phyloP scores from a whole-genome alignment of 169 alveolate genomes.

The Theileria parva region DNA sequence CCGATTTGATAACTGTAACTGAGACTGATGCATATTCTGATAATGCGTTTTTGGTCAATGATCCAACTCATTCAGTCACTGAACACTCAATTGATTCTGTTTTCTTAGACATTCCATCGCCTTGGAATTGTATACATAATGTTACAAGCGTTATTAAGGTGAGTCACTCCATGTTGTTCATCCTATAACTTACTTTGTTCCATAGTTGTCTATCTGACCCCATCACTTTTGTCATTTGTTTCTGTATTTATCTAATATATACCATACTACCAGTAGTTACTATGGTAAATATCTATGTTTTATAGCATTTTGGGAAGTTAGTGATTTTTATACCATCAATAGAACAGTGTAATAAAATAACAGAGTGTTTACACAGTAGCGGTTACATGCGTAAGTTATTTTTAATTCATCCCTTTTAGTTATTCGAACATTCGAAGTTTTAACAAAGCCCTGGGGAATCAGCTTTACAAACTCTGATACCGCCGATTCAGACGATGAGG shows the following conservation, averaged over 20 bases:
- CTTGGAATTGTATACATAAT: slow-evolving; percentile 85
- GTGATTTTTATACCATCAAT: slow-evolving; percentile 88
- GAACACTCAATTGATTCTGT: slow-evolving; percentile 75
- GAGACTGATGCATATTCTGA: slow-evolving; percentile 59
- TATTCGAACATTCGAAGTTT: slow-evolving; percentile 82
- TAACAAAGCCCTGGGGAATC: slow-evolving; percentile 84
- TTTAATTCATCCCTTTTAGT: slow-evolving; percentile 39
- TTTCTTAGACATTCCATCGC: slow-evolving; percentile 89
- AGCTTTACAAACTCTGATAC: slow-evolving; percentile 30
- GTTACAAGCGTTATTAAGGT: slow-evolving; percentile 73
- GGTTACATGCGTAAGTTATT: slow-evolving; percentile 38
- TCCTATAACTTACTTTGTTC: too few species aligned
- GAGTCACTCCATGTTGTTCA: not conserved
- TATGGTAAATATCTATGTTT: slow-evolving; percentile 1
- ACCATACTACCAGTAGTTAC: too few species aligned
- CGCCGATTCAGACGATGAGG: slow-evolving; percentile 8
- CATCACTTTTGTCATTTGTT: too few species aligned
- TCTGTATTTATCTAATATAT: too few species aligned
- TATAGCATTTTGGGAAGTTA: slow-evolving; percentile 75
- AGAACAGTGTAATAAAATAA: slow-evolving; percentile 84
- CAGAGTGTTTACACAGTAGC: slow-evolving; percentile 57
- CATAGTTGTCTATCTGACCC: too few species aligned
- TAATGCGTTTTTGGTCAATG: slow-evolving; percentile 33
- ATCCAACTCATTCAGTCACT: slow-evolving; percentile 54
- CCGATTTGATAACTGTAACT: slow-evolving; percentile 45